Evolutionary conservation across 768 basidiomycete species (phyloP).

Genomic region (Russula foetens): DNA sequence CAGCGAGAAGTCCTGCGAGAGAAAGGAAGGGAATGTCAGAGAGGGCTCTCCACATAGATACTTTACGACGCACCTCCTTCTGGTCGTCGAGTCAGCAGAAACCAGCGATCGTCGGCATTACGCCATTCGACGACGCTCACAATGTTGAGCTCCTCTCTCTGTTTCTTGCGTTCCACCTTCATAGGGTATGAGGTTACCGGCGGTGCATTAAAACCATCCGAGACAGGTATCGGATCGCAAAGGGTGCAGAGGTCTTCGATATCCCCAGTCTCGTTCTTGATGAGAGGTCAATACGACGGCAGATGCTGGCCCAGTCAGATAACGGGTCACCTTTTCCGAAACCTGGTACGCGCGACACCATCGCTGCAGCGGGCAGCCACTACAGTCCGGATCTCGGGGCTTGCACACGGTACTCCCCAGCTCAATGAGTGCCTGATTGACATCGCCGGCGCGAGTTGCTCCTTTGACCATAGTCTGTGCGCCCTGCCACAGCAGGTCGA

Average conservation of each 20-base stretch:
- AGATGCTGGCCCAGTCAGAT: not conserved
- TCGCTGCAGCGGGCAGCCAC: conserved; percentile 56
- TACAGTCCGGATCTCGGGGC: conserved; percentile 70
- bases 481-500: conserved; percentile 76
- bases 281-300: not conserved
- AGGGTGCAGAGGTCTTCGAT: conserved; percentile 72
- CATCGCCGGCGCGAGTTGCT: conserved; percentile 59
- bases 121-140: conserved; percentile 86
- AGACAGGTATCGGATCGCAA: conserved; percentile 50
- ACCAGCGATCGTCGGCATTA: conserved; percentile 40
- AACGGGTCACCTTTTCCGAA: conserved; percentile 6
- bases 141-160: conserved; percentile 74
- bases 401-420: conserved; percentile 92
- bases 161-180: conserved; percentile 75
- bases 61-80: conserved; percentile 50
- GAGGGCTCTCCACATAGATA: not conserved
- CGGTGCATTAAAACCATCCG: conserved; percentile 11
- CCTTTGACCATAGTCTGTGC: conserved; percentile 61
- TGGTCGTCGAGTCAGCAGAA: conserved; percentile 75
- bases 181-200: conserved; percentile 78
- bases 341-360: conserved; percentile 59
- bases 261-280: conserved; percentile 33
- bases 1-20: conserved; percentile 73
- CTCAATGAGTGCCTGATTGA: conserved; percentile 93
- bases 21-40: not conserved